Base-by-base conservation (phyloP, 1,139 yeast genomes). In the Pichia sp. region DNA sequence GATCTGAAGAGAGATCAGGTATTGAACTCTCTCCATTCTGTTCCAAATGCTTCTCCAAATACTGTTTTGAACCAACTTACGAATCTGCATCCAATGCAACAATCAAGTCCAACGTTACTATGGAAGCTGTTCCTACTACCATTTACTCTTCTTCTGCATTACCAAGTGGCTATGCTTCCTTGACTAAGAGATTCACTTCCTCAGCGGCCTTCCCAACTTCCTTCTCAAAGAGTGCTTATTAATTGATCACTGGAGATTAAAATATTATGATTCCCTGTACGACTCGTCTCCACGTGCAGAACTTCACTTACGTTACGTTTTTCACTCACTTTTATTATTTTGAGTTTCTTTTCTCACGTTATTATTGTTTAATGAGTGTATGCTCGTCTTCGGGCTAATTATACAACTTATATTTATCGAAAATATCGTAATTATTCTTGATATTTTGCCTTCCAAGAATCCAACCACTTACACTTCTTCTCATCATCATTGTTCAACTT, bases 401-500 rank as follows among this genome's bases (percentile, higher is more conserved):
- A n/a, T n/a, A n/a, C n/a, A n/a, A n/a, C n/a, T n/a, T n/a, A n/a
- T n/a, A n/a, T n/a, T n/a, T n/a, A n/a, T n/a, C n/a, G n/a, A n/a
- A n/a, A n/a, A n/a, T 24, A 24, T 24, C n/a, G 7, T 12, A 12
- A 7, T 10, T 12, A 9, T 19, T 15, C 23, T 20, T 29, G 17
- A 15, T 25, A 70, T 51, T 72, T 72, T 2, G 52, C 37, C 28
- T 55, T 58, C 79, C 79, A 74, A 2, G 75, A 62, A 29, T 56
- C 59, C 44, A 72, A 60, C 80, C 80, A 74, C 51, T 66, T 68
- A 17, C 59, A 52, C 50, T 68, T 72, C 38, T 59, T 62, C 13
- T 64, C 67, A 39, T 62, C 64, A 19, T 54, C 48, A 35, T 52
- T 57, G 43, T 71, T 73, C 27, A 66, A 59, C 5, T 48, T 55